Percentiles rank a stretch among this genome's conserved stretches.
These are phyloP conservation scores for Lactifluus echinatus DNA, from an alignment of 768 basidiomycete genomes.

Conservation along the genomic window DNA sequence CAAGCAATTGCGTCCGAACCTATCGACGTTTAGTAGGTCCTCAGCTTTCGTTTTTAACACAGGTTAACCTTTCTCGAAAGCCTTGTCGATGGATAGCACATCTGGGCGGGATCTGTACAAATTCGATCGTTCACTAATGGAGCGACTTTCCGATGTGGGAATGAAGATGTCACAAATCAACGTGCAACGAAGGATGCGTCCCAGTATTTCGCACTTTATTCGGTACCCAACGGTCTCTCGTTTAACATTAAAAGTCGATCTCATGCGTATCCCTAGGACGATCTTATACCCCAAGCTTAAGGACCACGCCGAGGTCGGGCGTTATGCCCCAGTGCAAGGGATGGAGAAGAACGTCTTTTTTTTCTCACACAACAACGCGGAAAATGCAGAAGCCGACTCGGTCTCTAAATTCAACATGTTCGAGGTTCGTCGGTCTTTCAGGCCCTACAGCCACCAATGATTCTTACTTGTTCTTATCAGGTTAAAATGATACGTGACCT, in stretches of 20 bases:
- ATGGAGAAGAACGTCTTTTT: slow-evolving; percentile 61
- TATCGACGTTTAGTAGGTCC: slow-evolving; percentile 51
- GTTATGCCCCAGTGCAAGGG: slow-evolving; percentile 52
- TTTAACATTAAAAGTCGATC: background rate
- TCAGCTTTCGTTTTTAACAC: background rate
- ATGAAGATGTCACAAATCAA: slow-evolving; percentile 61
- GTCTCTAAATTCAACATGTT: slow-evolving; percentile 57
- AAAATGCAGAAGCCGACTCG: slow-evolving; percentile 55
- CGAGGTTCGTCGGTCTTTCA: slow-evolving; percentile 38
- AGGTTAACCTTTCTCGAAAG: slow-evolving; percentile 29
- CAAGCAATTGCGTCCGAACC: slow-evolving; percentile 58
- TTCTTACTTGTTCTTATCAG: slow-evolving; percentile 13
- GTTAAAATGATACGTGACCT: slow-evolving; percentile 43
- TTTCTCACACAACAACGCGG: slow-evolving; percentile 50
- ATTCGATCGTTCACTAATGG: slow-evolving; percentile 66
- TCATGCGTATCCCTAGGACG: slow-evolving; percentile 28
- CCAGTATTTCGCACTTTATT: slow-evolving; percentile 53
- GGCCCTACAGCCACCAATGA: background rate
- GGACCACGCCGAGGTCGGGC: slow-evolving; percentile 44
- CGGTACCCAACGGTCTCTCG: slow-evolving; percentile 29
- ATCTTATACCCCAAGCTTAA: slow-evolving; percentile 54
- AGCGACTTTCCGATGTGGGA: slow-evolving; percentile 50
- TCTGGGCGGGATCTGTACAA: slow-evolving; percentile 46
- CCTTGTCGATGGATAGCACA: slow-evolving; percentile 59
- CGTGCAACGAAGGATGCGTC: slow-evolving; percentile 71